These are phyloP conservation scores for Lachnellula arida DNA, from an alignment of 2,329 filamentous ascomycete genomes.

Conservation along the genomic window DNA sequence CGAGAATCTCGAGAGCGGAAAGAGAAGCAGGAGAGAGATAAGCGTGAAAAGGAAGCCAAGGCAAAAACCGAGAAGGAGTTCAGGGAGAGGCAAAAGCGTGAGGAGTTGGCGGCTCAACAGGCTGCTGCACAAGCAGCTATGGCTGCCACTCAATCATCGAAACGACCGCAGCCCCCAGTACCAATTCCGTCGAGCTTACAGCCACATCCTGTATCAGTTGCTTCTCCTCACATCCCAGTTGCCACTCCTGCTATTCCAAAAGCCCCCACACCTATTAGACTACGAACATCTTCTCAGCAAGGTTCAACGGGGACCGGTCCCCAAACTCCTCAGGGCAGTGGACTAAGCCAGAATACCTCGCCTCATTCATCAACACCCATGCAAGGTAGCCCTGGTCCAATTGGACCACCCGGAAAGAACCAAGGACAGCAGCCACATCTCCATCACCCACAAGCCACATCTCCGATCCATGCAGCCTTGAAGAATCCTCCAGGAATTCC, in stretches of 20 bases:
- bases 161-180: slow-evolving; percentile 40
- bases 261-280: slow-evolving; percentile 71
- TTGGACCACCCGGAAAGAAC: slow-evolving; percentile 57
- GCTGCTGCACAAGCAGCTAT: slow-evolving; percentile 35
- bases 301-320: slow-evolving; percentile 63
- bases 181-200: slow-evolving; percentile 55
- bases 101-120: slow-evolving; percentile 36
- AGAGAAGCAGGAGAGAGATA: slow-evolving; percentile 55
- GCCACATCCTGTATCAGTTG: slow-evolving; percentile 51
- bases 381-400: slow-evolving; percentile 61
- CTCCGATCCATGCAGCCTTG: slow-evolving; percentile 54
- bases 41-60: slow-evolving; percentile 53
- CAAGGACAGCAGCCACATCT: slow-evolving; percentile 45
- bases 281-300: slow-evolving; percentile 68
- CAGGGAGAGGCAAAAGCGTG: slow-evolving; percentile 47
- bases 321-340: slow-evolving; percentile 60
- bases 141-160: slow-evolving; percentile 39
- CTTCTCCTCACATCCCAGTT: slow-evolving; percentile 74
- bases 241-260: slow-evolving; percentile 81
- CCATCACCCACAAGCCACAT: slow-evolving; percentile 58
- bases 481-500: slow-evolving; percentile 53
- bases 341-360: slow-evolving; percentile 52
- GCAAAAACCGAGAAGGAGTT: slow-evolving; percentile 39
- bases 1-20: slow-evolving; percentile 51
- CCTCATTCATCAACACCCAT: slow-evolving; percentile 58